Base-by-base conservation (phyloP, 176 grass and related monocot genomes). In the Chrysopogon serrulatus region DNA sequence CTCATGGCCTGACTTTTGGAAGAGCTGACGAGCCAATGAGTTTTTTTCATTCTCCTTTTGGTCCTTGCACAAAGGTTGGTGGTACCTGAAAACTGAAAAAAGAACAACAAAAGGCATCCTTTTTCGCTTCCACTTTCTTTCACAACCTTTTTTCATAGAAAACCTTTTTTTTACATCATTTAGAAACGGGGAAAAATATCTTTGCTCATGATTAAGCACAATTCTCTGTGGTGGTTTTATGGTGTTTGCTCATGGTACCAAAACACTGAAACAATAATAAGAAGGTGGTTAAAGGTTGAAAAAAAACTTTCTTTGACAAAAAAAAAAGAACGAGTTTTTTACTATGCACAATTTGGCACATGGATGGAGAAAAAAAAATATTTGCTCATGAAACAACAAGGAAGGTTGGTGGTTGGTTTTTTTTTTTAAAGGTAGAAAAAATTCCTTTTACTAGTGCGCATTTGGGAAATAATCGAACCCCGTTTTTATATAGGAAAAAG, bases 31-130 rank as follows among this genome's bases (percentile, higher is more conserved):
- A 41, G 40, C 31, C 21, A 69, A 4, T 14, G 16, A 30, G 27
- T 10, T 19, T 32, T 78, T 35, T 39, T 34, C n/a, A n/a, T 60
- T 65, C 8, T n/a, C 61, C 44, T 85, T 89, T 83, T 85, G 18
- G 49, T 70, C 6, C 49, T 75, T 27, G 26, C 16, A 45, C 30
- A 89, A 76, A 85, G 51, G 4, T 77, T 65, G 18, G 63, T 65
- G 18, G 63, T 31, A 84, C 64, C 68, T 31, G 39, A 34, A 39
- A 80, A 76, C 43, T 31, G 17, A 11, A 68, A 63, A 30, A 33
- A 62, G 35, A 3, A 18, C 9, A 5, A 26, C 3, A 34, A 63
- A 85, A 89, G 63, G 51, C n/a, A 49, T 24, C 1, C 1, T 12
- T 24, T 31, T 32, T 27, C 8, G 24, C 56, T 79, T 15, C 13